phyloP scores from a whole-genome alignment of 176 grass and related monocot genomes.

The Cenchrus americanus region DNA sequence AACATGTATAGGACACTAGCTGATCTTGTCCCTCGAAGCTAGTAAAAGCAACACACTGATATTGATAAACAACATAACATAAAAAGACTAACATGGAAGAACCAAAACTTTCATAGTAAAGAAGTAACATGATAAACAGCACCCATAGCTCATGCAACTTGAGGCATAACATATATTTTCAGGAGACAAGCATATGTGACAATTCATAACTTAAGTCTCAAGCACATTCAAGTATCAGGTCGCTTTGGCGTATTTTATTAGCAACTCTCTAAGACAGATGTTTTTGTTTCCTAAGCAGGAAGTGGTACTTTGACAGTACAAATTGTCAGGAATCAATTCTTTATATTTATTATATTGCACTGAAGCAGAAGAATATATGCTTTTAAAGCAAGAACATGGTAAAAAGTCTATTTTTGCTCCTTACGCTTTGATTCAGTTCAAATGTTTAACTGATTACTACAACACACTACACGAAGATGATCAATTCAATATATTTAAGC shows the following conservation, averaged over 20 bases:
- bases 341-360: background rate
- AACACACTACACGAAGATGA: background rate
- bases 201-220: background rate
- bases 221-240: background rate
- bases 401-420: background rate
- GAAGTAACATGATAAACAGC: background rate
- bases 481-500: background rate
- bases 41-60: background rate
- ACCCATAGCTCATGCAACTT: background rate
- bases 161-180: constrained; percentile 23
- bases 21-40: background rate
- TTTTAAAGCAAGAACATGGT: background rate
- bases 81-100: background rate
- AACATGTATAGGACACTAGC: background rate
- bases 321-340: background rate
- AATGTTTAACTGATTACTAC: background rate
- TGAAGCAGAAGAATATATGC: background rate
- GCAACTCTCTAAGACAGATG: background rate
- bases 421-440: background rate
- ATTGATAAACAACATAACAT: background rate
- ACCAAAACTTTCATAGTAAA: background rate
- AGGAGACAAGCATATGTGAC: background rate
- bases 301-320: background rate
- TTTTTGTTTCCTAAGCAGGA: background rate
- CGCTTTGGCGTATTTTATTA: background rate